A percentile compares a stretch with the other conserved stretches of the same genome.
These are phyloP conservation scores for Musa balbisiana DNA, from an alignment of 202 grass and related monocot species.

Conservation along the genomic window DNA sequence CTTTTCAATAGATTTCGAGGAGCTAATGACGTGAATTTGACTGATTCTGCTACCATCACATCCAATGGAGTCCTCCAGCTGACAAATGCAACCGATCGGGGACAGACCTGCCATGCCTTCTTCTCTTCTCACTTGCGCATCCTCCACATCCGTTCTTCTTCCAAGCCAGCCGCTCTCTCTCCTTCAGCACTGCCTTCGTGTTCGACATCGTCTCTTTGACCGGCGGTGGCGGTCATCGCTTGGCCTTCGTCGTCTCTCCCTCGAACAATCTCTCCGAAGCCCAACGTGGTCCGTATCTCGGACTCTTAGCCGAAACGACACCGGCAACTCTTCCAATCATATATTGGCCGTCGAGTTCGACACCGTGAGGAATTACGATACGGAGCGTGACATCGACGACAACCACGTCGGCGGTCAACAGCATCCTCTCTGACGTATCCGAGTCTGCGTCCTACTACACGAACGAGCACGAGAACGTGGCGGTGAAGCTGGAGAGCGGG, in stretches of 20 bases:
- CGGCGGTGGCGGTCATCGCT: conserved; percentile 26
- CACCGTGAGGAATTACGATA: conserved; percentile 1
- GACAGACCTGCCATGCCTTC: conserved; percentile 39
- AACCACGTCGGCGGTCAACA: conserved; percentile 46
- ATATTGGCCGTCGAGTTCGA: conserved; percentile 49
- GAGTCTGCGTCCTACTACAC: conserved; percentile 15
- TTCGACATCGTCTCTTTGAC: conserved; percentile 32
- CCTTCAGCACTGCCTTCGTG: conserved; percentile 50
- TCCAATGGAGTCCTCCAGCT: conserved; percentile 43
- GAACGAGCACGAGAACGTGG: conserved; percentile 6
- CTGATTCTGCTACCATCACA: conserved; percentile 31
- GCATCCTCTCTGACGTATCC: conserved; percentile 25
- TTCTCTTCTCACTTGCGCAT: conserved; percentile 23
- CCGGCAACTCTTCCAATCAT: conserved; percentile 36
- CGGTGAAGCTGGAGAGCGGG: conserved; percentile 5
- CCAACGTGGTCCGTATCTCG: conserved; percentile 9
- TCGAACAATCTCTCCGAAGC: conserved; percentile 24
- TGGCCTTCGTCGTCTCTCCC: conserved; percentile 30
- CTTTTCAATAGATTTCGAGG: conserved; percentile 43
- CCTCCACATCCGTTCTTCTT: background rate
- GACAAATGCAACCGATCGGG: conserved; percentile 29
- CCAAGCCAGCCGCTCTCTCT: background rate
- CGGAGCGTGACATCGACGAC: conserved; percentile 17
- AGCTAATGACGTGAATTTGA: conserved; percentile 32
- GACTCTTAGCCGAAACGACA: conserved; percentile 23